Evolutionary conservation across 306 rosid species (phyloP).

Genomic region (Boehmeria nivea): DNA sequence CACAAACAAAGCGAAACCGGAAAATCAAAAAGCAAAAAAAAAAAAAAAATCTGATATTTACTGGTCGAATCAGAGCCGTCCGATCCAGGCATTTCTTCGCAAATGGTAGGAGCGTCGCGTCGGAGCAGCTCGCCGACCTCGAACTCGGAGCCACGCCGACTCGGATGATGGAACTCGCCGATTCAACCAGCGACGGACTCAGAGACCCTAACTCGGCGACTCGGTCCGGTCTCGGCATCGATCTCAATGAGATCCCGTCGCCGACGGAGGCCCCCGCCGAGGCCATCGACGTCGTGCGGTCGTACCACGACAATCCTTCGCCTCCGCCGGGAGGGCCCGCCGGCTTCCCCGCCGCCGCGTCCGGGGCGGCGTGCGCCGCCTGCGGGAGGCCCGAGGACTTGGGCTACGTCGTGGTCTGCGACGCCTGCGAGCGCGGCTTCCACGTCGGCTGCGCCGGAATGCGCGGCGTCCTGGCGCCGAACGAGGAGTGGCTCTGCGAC

Average conservation of each 20-base stretch:
- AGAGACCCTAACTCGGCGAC: slow-evolving; percentile 25
- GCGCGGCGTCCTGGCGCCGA: slow-evolving; percentile 49
- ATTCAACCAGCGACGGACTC: slow-evolving; percentile 56
- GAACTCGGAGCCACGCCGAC: slow-evolving; percentile 29
- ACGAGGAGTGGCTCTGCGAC: slow-evolving; percentile 80
- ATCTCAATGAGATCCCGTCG: slow-evolving; percentile 98
- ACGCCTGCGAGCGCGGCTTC: slow-evolving; percentile 85
- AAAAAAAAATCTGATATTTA: not conserved
- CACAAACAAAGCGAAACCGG: slow-evolving; percentile 8
- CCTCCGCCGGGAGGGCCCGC: slow-evolving; percentile 75
- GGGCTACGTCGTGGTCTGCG: slow-evolving; percentile 72
- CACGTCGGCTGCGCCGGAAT: slow-evolving; percentile 73
- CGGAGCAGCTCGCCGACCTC: slow-evolving; percentile 31
- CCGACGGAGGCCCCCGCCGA: slow-evolving; percentile 79
- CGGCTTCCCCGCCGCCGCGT: slow-evolving; percentile 33
- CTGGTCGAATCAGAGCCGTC: slow-evolving; percentile 46
- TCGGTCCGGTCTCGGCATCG: slow-evolving; percentile 64
- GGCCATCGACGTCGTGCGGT: slow-evolving; percentile 66
- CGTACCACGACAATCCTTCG: slow-evolving; percentile 71
- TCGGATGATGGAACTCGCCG: slow-evolving; percentile 85
- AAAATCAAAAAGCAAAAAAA: slow-evolving; percentile 14
- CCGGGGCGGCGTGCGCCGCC: slow-evolving; percentile 34
- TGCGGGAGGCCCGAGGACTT: slow-evolving; percentile 51
- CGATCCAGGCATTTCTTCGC: slow-evolving; percentile 42
- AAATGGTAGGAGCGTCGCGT: slow-evolving; percentile 49